Conservation (phyloP, 1,284 basidiomycete genomes). For the Abortiporus biennis region DNA sequence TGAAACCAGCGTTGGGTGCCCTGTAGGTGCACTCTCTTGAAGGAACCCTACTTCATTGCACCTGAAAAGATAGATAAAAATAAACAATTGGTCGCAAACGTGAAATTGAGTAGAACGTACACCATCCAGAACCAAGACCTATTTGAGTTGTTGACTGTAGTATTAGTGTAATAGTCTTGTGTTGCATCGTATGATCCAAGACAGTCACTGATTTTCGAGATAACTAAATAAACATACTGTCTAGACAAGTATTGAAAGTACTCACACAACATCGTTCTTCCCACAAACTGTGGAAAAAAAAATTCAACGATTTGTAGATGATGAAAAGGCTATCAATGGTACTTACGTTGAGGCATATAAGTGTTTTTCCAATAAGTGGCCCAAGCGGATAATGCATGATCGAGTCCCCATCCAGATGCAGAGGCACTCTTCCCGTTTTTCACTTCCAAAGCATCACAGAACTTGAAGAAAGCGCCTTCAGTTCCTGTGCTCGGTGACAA, state of each 20-base stretch:
- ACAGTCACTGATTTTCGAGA: slow-evolving; percentile 38
- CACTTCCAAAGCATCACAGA: slow-evolving; percentile 72
- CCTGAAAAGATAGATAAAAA: slow-evolving; percentile 24
- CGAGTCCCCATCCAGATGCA: slow-evolving; percentile 54
- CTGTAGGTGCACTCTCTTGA: slow-evolving; percentile 53
- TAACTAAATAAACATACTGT: too few relatives aligned
- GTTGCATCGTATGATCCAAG: slow-evolving; percentile 51
- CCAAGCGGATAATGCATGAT: slow-evolving; percentile 59
- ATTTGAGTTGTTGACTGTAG: slow-evolving; percentile 40
- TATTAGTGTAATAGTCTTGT: slow-evolving; percentile 44
- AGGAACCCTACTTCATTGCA: slow-evolving; percentile 67
- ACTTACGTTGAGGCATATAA: slow-evolving; percentile 33
- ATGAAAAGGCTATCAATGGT: background rate
- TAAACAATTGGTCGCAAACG: background rate
- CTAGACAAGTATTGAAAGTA: too few relatives aligned
- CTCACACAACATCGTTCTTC: slow-evolving; percentile 34
- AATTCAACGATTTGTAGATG: too few relatives aligned
- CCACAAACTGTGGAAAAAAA: slow-evolving; percentile 42
- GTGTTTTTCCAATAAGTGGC: slow-evolving; percentile 45
- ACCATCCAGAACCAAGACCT: slow-evolving; percentile 62
- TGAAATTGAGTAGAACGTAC: slow-evolving; percentile 23
- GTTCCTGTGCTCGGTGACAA: slow-evolving; percentile 40
- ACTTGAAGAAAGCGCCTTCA: slow-evolving; percentile 45
- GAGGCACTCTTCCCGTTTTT: slow-evolving; percentile 53
- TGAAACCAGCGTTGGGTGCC: slow-evolving; percentile 47